Base-by-base conservation (phyloP, 1,139 yeast species). In the Trichomonascaceae sp. region DNA sequence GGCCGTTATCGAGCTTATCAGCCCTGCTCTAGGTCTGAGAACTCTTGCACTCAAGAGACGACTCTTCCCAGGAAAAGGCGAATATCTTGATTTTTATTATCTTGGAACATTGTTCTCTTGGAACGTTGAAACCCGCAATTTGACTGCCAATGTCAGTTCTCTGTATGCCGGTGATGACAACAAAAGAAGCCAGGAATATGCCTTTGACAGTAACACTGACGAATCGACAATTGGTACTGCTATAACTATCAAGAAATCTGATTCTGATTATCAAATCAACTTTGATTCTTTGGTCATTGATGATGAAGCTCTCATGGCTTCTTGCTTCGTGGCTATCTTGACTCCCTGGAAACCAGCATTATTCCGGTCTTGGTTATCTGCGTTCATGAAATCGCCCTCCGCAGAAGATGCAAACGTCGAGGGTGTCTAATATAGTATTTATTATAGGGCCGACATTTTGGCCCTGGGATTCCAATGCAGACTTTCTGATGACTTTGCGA, bases 321-420 rank as follows among this genome's bases (percentile, higher is more conserved):
- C 61, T 12, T 24, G 58, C 57, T n/a, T 55, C 39, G 55, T 57
- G n/a, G 56, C 61, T n/a, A 57, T 59, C 32, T 50, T 59, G 60
- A 57, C 57, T 12, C 59, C 53, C 27, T 59, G 62, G 61, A 39
- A 45, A 19, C 52, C 52, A 7, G 41, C 45, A 19, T 17, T 43
- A 22, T 45, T 38, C 15, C 41, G 43, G 13, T 17, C n/a, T 3
- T 20, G 43, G n/a, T 32, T 45, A 24, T 15, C 48, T 38, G 38
- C 64, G 55, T 36, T 57, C 59, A 30, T 60, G 56, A 52, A 54
- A 62, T 15, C 63, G 55, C 6, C 63, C 58, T n/a, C 65, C 66
- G 50, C 66, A 62, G 47, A 53, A 62, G 15, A 62, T 52, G 53
- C 66, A 62, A 13, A 55, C 58, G 32, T 61, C 64, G 10, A 61